phyloP scores from a whole-genome alignment of 2,329 filamentous ascomycete genomes.

The Talaromyces sp. region DNA sequence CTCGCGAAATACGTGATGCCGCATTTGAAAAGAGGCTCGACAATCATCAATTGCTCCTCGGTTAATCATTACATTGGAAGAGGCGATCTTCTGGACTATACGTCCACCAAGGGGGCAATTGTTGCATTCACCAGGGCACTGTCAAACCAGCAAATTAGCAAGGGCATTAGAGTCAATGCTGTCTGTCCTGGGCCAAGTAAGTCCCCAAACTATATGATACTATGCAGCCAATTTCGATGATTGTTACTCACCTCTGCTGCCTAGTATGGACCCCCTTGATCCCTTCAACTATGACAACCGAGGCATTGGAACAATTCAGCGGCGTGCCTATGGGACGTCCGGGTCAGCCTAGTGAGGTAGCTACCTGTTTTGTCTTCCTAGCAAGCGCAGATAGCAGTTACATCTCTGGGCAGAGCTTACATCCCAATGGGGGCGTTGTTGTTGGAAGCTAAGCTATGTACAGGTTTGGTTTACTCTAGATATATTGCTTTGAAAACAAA shows the following conservation, averaged over 20 bases:
- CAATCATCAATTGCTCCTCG: slow-evolving; percentile 80
- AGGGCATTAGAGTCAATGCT: slow-evolving; percentile 70
- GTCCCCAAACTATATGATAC: slow-evolving; percentile 6
- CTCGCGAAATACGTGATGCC: slow-evolving; percentile 69
- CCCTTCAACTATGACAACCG: slow-evolving; percentile 63
- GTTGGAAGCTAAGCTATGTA: slow-evolving; percentile 40
- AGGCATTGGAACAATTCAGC: slow-evolving; percentile 66
- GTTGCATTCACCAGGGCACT: slow-evolving; percentile 72
- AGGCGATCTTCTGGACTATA: slow-evolving; percentile 76
- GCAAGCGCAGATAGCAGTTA: slow-evolving; percentile 68
- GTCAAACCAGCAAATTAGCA: slow-evolving; percentile 65
- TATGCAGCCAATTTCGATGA: neutral
- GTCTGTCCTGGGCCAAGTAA: slow-evolving; percentile 65
- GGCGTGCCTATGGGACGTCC: slow-evolving; percentile 69
- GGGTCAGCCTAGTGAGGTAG: slow-evolving; percentile 74
- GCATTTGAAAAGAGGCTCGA: slow-evolving; percentile 67
- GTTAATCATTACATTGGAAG: slow-evolving; percentile 79
- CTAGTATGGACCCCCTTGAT: slow-evolving; percentile 70
- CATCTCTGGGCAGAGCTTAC: slow-evolving; percentile 67
- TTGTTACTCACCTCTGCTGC: neutral
- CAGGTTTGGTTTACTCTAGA: neutral
- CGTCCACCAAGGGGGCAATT: slow-evolving; percentile 66
- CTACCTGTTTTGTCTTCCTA: slow-evolving; percentile 74
- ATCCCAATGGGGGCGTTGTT: slow-evolving; percentile 56
- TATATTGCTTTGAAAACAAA: neutral